Evolutionary conservation across 306 rosid genomes (phyloP), one percentile per base, ranked within the genome.

Genomic region (Vigna angularis): DNA sequence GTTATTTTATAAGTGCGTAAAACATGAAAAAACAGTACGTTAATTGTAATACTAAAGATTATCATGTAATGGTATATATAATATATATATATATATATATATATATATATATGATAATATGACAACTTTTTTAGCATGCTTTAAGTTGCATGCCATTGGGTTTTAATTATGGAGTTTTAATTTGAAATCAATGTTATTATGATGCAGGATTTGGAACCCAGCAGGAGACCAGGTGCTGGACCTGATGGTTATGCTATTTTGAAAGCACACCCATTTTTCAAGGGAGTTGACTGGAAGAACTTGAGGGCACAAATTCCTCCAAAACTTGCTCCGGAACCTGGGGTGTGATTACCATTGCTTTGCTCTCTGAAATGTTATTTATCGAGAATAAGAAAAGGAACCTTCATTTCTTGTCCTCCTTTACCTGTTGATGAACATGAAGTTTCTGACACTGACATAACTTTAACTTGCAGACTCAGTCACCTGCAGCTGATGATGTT

Each of bases 151-250:
- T 56, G 65, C 62, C 57, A 3, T 75, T 65, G 78, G 58, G 16
- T 66, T 18, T 61, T 82, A 51, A 59, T 66, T 73, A 44, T 34
- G 26, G 69, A 36, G 9, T 34, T 52, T 15, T 71, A 74, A 47
- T 68, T 72, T 73, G 63, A 55, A 65, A 44, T 50, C 52, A 1
- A 18, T 77, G 56, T 45, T 52, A 70, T 57, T 74, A 55, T 76
- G 78, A 28, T 89, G 72, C 87, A 96, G 98, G 99, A 96, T 86
- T 85, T 88, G 78, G 98, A 96, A 76, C 96, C 99, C 49, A 74
- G 81, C 79, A 86, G 87, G 83, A 87, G 99, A 85, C 99, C 96
- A 3, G 99, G 98, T 50, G 96, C 97, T 15, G 96, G 99, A 79
- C 81, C 89, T 12, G 97, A 85, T 70, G 99, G 97, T 72, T 96